A percentile compares a stretch with the other conserved stretches of the same genome.
phyloP scores from a whole-genome alignment of 1,139 yeast genomes.

The Diutina rugosa region DNA sequence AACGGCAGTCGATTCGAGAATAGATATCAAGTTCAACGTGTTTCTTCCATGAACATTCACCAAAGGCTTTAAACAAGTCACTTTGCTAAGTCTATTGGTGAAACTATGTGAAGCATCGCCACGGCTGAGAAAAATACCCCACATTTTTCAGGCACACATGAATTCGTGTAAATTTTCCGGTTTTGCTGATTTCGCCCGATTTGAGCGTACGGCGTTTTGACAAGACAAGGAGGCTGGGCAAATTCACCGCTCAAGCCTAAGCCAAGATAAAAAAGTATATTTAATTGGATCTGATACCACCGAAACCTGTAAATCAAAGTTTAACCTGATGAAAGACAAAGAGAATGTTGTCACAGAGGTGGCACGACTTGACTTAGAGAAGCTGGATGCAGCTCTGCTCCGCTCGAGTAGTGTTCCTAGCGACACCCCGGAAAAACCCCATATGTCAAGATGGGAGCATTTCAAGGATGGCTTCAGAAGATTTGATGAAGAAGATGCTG shows the following conservation, averaged over 20 bases:
- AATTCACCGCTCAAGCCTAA: background rate
- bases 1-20: too few relatives aligned
- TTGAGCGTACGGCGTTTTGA: background rate
- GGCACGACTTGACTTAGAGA: background rate
- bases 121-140: background rate
- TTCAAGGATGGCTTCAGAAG: conserved; percentile 42
- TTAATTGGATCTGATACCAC: background rate
- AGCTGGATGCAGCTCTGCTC: background rate
- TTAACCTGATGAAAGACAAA: background rate
- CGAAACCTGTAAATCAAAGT: too few relatives aligned
- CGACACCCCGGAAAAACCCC: background rate
- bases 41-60: too few relatives aligned
- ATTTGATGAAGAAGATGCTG: conserved; percentile 33
- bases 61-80: background rate
- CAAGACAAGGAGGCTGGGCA: background rate
- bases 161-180: background rate
- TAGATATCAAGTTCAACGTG: too few relatives aligned
- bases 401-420: background rate
- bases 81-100: background rate
- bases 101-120: background rate
- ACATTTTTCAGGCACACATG: background rate
- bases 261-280: background rate
- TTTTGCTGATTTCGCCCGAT: background rate
- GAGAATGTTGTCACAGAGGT: background rate
- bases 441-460: conserved; percentile 16